Percentiles rank a stretch among this genome's conserved stretches.
These are phyloP conservation scores for Panus rudis DNA, from an alignment of 768 basidiomycete species.

Conservation along the genomic window DNA sequence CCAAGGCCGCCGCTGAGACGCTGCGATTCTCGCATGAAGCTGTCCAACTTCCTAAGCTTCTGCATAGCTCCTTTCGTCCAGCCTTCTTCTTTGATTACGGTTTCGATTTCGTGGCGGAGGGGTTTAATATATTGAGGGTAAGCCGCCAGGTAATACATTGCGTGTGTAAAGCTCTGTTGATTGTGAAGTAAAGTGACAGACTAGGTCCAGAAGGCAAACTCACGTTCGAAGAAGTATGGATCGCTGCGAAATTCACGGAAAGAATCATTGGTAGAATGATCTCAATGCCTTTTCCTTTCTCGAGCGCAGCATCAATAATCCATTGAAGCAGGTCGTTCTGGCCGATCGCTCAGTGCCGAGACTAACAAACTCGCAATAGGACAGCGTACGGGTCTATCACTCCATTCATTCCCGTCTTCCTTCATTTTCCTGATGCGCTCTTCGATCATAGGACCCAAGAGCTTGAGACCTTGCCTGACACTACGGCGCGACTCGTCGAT, in stretches of 20 bases:
- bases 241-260: constrained; percentile 33
- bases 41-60: constrained; percentile 40
- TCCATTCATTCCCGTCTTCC: constrained; percentile 27
- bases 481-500: neutral
- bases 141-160: constrained; percentile 23
- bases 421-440: constrained; percentile 26
- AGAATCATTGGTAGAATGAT: constrained; percentile 23
- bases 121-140: constrained; percentile 21
- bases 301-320: constrained; percentile 30
- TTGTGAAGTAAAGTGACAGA: constrained; percentile 17
- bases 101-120: constrained; percentile 24
- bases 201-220: constrained; percentile 29
- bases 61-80: constrained; percentile 29
- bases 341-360: neutral
- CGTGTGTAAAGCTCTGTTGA: constrained; percentile 23
- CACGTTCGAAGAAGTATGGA: constrained; percentile 37
- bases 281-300: constrained; percentile 9
- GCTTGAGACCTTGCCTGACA: neutral
- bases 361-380: neutral
- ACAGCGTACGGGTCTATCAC: constrained; percentile 28
- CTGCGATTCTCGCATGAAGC: constrained; percentile 42
- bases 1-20: constrained; percentile 30
- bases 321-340: constrained; percentile 37
- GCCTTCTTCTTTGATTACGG: constrained; percentile 19
- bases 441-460: constrained; percentile 29